Conservation (phyloP, 805 yeast species). For the Metschnikowia kofuensis region DNA sequence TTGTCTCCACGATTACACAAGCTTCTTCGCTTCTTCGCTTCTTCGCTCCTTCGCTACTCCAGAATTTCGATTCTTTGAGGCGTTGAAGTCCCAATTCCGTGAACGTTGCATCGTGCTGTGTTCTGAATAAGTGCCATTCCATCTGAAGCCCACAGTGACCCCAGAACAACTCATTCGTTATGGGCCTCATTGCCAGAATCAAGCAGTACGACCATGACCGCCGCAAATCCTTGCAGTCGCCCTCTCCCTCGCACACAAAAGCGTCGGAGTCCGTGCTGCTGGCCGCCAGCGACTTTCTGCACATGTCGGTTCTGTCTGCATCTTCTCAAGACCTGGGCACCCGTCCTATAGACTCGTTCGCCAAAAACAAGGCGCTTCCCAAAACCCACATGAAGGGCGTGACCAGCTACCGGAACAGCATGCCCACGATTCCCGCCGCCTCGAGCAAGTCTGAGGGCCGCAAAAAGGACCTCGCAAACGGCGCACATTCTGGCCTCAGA, state of each 20-base stretch:
- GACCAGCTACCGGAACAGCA: slow-evolving; percentile 5
- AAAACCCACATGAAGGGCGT: background rate
- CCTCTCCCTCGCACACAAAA: slow-evolving; percentile 7
- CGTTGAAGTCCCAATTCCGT: too few relatives aligned
- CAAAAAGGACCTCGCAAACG: background rate
- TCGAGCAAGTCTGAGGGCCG: background rate
- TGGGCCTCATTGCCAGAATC: slow-evolving; percentile 24
- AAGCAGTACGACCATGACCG: slow-evolving; percentile 13
- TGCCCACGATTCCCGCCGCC: slow-evolving; percentile 1
- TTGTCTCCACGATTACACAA: too few relatives aligned
- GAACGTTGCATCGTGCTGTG: too few relatives aligned
- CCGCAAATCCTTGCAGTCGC: background rate
- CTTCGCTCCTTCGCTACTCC: too few relatives aligned
- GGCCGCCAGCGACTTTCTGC: slow-evolving; percentile 33
- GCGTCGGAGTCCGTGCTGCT: slow-evolving; percentile 10
- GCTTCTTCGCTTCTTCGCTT: too few relatives aligned
- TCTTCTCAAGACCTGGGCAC: slow-evolving; percentile 19
- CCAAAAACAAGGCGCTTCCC: background rate
- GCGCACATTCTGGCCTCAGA: background rate
- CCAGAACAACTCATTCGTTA: background rate
- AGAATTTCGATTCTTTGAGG: too few relatives aligned
- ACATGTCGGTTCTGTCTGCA: slow-evolving; percentile 29
- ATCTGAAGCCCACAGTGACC: background rate
- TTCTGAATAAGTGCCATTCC: too few relatives aligned
- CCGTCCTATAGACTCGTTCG: too few relatives aligned